phyloP scores from a whole-genome alignment of 495 filamentous ascomycete genomes.

The Symbiotaphrina buchneri region DNA sequence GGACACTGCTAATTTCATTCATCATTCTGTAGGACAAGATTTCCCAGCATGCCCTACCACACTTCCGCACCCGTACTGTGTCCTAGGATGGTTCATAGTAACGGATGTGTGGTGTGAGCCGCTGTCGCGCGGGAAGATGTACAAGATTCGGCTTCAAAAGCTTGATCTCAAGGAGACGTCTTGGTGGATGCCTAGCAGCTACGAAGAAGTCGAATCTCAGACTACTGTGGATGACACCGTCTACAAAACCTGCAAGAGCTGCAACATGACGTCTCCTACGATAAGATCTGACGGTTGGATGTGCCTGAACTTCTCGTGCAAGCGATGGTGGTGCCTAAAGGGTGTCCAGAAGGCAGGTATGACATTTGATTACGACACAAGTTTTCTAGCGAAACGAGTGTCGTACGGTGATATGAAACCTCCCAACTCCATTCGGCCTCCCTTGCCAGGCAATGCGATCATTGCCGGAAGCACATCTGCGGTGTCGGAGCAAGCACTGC shows the following conservation, averaged over 20 bases:
- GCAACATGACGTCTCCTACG: slow-evolving; percentile 14
- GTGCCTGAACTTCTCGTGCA: slow-evolving; percentile 34
- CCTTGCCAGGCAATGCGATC: too few relatives aligned
- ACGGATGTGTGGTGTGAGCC: slow-evolving; percentile 54
- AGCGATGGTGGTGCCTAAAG: slow-evolving; percentile 9
- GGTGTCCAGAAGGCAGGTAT: too few relatives aligned
- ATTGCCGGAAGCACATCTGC: too few relatives aligned
- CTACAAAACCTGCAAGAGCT: slow-evolving; percentile 19
- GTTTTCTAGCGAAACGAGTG: slow-evolving; percentile 29
- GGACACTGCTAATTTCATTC: neutral
- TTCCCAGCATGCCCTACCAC: slow-evolving; percentile 27
- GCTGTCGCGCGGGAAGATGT: slow-evolving; percentile 16
- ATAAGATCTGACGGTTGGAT: slow-evolving; percentile 42
- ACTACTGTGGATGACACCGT: too few relatives aligned
- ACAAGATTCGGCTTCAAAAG: slow-evolving; percentile 51
- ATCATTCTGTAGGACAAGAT: slow-evolving; percentile 18
- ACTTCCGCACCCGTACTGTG: slow-evolving; percentile 40
- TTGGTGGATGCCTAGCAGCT: slow-evolving; percentile 40
- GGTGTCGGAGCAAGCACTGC: too few relatives aligned
- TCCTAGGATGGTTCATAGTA: slow-evolving; percentile 52
- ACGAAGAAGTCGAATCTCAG: slow-evolving; percentile 9
- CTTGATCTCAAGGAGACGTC: slow-evolving; percentile 29
- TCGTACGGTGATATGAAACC: slow-evolving; percentile 18
- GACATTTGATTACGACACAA: slow-evolving; percentile 31
- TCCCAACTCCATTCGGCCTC: slow-evolving; percentile 15